Base-by-base conservation (phyloP, 2,329 filamentous ascomycete species). In the Teratosphaeria pseudoeucalypti region DNA sequence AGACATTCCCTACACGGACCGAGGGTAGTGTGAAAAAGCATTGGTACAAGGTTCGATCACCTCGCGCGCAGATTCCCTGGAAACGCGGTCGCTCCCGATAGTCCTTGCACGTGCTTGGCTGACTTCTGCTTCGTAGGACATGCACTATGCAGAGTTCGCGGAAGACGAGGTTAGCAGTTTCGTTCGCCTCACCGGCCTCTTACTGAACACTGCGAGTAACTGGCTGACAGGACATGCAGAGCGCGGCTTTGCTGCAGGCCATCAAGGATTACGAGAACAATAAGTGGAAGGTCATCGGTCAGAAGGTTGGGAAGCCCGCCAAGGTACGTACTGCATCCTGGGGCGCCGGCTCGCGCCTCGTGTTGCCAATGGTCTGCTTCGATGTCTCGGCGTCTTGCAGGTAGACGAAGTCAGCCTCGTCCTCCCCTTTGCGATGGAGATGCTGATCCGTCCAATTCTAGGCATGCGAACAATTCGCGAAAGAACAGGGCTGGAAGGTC, bases 21-120 rank as follows among this genome's bases (percentile, higher is more conserved):
- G 94, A 99, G 77, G 94, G 94, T 7, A 96, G 92, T 70, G 94
- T 99, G 26, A 99, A 97, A 81, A 99, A 97, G 77, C 94, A 99
- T 74, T 99, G 94, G 92, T 97, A 99, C 76, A 97, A 97, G 82
- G 90, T 55, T 16, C 59, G 52, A 54, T 49, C 47, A 57, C 58
- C 29, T 34, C 53, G 37, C 23, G n/a, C 54, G 43, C 19, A 26
- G 23, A 6, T 47, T 49, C 34, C 32, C 23, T 56, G 23, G 39
- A 16, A 43, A 14, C 37, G 7, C 16, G 37, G 11, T 43, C 37
- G 37, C 37, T n/a, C 37, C 12, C 16, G 37, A 14, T 43, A 12
- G 37, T 14, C 7, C 12, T 43, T 43, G 37, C 29, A 43, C 12
- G 12, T n/a, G 14, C 12, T 43, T 54, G 55, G 43, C 52, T 74